These are phyloP conservation scores for Typha latifolia DNA, from an alignment of 176 grass and related monocot genomes.

Conservation along the genomic window DNA sequence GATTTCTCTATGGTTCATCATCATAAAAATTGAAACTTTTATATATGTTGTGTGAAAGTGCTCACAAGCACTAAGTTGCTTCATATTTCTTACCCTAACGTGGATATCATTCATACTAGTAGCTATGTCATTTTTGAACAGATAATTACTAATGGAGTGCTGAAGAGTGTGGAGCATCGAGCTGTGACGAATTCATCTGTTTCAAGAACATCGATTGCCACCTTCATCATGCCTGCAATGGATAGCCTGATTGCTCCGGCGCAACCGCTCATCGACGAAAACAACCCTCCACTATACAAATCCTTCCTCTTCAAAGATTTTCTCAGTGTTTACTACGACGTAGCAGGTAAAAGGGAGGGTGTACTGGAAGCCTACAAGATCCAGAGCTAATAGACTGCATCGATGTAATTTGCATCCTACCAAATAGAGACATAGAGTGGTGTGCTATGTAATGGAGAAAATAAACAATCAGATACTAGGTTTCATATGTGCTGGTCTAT, in stretches of 20 bases:
- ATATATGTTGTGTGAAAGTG: neutral
- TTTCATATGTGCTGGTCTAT: neutral
- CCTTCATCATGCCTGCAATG: conserved; percentile 14
- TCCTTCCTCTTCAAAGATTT: conserved; percentile 24
- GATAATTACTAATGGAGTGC: conserved; percentile 31
- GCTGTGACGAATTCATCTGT: conserved; percentile 21
- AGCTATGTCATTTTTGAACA: conserved; percentile 1
- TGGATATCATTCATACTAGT: neutral
- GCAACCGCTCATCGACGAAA: conserved; percentile 6
- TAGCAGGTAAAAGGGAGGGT: conserved; percentile 14
- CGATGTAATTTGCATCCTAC: neutral
- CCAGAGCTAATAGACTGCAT: neutral
- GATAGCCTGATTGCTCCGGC: conserved; percentile 22
- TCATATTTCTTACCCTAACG: neutral
- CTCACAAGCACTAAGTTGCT: no score
- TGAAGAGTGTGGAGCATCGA: conserved; percentile 34
- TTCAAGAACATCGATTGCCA: conserved; percentile 19
- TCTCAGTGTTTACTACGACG: conserved; percentile 9
- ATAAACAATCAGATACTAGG: neutral
- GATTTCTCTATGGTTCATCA: no score
- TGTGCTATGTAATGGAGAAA: neutral
- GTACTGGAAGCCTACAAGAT: conserved; percentile 27
- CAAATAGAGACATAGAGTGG: neutral
- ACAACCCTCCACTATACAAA: conserved; percentile 22
- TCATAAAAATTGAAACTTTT: neutral